phyloP scores from a whole-genome alignment of 2,329 filamentous ascomycete genomes.

The Fusarium sp. region DNA sequence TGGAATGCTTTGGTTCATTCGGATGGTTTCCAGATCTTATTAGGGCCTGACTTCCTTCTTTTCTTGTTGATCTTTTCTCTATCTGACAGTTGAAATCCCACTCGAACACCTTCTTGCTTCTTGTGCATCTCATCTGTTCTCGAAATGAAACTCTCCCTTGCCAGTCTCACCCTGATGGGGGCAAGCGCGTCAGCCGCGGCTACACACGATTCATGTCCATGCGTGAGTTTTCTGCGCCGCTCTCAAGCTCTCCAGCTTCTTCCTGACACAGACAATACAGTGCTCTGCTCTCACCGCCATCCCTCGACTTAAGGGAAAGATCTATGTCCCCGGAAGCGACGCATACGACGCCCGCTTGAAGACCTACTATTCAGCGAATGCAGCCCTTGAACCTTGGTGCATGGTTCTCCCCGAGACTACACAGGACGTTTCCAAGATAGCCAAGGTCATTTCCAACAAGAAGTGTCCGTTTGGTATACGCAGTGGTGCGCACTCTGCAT shows the following conservation, averaged over 20 bases:
- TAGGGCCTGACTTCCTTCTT: not conserved
- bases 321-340: slow-evolving; percentile 30
- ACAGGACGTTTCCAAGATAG: slow-evolving; percentile 41
- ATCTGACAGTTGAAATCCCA: not conserved
- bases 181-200: not conserved
- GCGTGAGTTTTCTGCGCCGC: slow-evolving; percentile 4
- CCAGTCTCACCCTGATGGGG: not conserved
- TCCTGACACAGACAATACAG: slow-evolving; percentile 18
- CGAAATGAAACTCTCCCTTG: slow-evolving; percentile 12
- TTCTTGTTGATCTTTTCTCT: not conserved
- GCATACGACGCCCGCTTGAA: slow-evolving; percentile 40
- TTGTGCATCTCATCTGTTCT: not conserved
- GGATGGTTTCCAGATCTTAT: not conserved
- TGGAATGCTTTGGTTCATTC: not conserved
- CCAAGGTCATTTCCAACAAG: slow-evolving; percentile 31
- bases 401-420: slow-evolving; percentile 44
- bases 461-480: slow-evolving; percentile 48
- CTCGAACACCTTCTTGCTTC: not conserved
- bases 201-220: not conserved
- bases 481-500: slow-evolving; percentile 50
- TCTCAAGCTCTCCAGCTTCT: too few species aligned
- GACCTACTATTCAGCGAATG: slow-evolving; percentile 49
- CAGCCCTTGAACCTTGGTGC: slow-evolving; percentile 46
- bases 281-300: slow-evolving; percentile 39
- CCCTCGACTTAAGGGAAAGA: slow-evolving; percentile 39